Percentiles rank a stretch among this genome's conserved stretches.
Conservation (phyloP, 2,329 filamentous ascomycete species). For the Colletotrichum lupini region DNA sequence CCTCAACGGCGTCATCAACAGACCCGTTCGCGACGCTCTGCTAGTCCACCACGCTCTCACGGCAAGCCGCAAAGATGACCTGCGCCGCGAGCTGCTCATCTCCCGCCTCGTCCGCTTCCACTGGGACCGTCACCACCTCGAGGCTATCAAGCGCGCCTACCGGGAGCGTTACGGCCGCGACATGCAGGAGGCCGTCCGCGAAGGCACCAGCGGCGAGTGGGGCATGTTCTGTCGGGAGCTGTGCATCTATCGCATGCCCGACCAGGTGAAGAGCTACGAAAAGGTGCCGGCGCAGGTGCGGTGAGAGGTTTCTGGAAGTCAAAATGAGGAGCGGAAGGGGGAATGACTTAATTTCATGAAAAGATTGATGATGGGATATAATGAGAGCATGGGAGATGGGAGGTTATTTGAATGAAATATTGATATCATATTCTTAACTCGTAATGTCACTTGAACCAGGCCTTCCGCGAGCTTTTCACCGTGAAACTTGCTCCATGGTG, state of each 20-base stretch:
- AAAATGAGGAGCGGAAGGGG: background rate
- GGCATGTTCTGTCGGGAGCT: slow-evolving; percentile 80
- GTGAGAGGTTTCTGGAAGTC: background rate
- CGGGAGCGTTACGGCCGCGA: slow-evolving; percentile 79
- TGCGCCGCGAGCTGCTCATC: slow-evolving; percentile 88
- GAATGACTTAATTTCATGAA: background rate
- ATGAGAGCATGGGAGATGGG: slow-evolving; percentile 25
- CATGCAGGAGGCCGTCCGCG: slow-evolving; percentile 81
- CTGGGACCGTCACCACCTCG: slow-evolving; percentile 89
- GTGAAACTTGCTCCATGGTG: background rate
- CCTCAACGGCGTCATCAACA: slow-evolving; percentile 96
- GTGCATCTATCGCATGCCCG: slow-evolving; percentile 70
- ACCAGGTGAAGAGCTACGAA: slow-evolving; percentile 67
- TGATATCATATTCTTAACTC: background rate
- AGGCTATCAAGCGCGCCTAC: slow-evolving; percentile 83
- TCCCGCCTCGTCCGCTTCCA: slow-evolving; percentile 89
- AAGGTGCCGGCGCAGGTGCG: slow-evolving; percentile 44
- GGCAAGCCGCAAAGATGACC: slow-evolving; percentile 74
- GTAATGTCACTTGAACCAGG: too few species aligned
- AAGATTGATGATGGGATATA: slow-evolving; percentile 1
- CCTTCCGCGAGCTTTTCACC: too few species aligned
- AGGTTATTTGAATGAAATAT: slow-evolving; percentile 12
- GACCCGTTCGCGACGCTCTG: slow-evolving; percentile 90
- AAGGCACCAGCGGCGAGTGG: slow-evolving; percentile 82
- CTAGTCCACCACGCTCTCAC: slow-evolving; percentile 91